Evolutionary conservation across 169 alveolate species (phyloP).

Genomic region (Eimeria falciformis): DNA sequence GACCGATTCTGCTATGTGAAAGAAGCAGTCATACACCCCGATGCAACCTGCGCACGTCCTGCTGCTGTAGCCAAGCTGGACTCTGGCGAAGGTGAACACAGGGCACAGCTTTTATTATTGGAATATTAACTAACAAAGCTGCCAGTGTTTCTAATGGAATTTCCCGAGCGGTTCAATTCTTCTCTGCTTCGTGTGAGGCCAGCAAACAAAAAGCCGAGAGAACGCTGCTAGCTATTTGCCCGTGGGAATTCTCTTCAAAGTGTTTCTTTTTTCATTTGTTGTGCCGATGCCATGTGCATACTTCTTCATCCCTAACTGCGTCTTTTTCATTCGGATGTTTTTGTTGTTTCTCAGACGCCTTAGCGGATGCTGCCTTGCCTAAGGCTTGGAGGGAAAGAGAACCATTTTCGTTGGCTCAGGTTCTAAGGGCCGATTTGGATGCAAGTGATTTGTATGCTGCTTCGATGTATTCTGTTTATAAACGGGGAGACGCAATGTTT

Average conservation of each 20-base stretch:
- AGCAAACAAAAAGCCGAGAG: too few species aligned
- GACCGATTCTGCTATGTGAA: slow-evolving; percentile 73
- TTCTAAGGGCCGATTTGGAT: slow-evolving; percentile 57
- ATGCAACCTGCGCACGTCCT: slow-evolving; percentile 75
- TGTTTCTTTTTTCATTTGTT: too few species aligned
- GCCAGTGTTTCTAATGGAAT: too few species aligned
- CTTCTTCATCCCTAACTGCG: background rate
- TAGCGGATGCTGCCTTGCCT: slow-evolving; percentile 33
- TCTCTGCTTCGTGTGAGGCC: too few species aligned
- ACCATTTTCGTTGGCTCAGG: slow-evolving; percentile 58
- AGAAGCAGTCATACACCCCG: slow-evolving; percentile 72
- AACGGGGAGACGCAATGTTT: slow-evolving; percentile 68
- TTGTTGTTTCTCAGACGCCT: background rate
- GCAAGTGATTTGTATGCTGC: slow-evolving; percentile 43
- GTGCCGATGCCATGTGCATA: background rate
- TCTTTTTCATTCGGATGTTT: background rate
- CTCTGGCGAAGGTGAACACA: slow-evolving; percentile 15
- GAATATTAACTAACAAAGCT: too few species aligned
- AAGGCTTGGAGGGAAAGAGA: slow-evolving; percentile 71
- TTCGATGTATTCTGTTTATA: slow-evolving; percentile 70
- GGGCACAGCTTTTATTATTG: too few species aligned
- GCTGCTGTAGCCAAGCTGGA: slow-evolving; percentile 1
- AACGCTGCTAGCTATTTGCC: too few species aligned
- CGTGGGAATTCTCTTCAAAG: too few species aligned
- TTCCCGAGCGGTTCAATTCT: too few species aligned